A percentile compares a stretch with the other conserved stretches of the same genome.
phyloP scores from a whole-genome alignment of 176 grass and related monocot genomes.

The Zea mays region Zm-B73-REFERENCE-NAM-5.0 NC_050097.1:147294001-147294500 shows the following conservation, averaged over 20 bases:
- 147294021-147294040: too few species aligned
- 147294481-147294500: too few species aligned
- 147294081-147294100: too few species aligned
- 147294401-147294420: slow-evolving; percentile 70
- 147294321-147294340: slow-evolving; percentile 39
- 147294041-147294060: too few species aligned
- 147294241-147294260: slow-evolving; percentile 46
- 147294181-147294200: slow-evolving; percentile 46
- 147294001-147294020: too few species aligned
- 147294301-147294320: slow-evolving; percentile 19
- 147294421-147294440: slow-evolving; percentile 54
- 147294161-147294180: slow-evolving; percentile 53
- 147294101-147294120: too few species aligned
- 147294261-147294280: slow-evolving; percentile 50
- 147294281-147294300: slow-evolving; percentile 72
- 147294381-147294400: slow-evolving; percentile 49
- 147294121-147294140: too few species aligned
- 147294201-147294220: slow-evolving; percentile 36
- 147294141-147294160: slow-evolving; percentile 48
- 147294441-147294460: slow-evolving; percentile 50
- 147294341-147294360: slow-evolving; percentile 58
- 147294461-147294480: too few species aligned
- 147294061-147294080: too few species aligned
- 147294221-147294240: slow-evolving; percentile 52
- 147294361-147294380: slow-evolving; percentile 38